These are phyloP conservation scores for Diaporthe citrichinensis DNA, from an alignment of 2,329 filamentous ascomycete genomes.

Conservation along the genomic window DNA sequence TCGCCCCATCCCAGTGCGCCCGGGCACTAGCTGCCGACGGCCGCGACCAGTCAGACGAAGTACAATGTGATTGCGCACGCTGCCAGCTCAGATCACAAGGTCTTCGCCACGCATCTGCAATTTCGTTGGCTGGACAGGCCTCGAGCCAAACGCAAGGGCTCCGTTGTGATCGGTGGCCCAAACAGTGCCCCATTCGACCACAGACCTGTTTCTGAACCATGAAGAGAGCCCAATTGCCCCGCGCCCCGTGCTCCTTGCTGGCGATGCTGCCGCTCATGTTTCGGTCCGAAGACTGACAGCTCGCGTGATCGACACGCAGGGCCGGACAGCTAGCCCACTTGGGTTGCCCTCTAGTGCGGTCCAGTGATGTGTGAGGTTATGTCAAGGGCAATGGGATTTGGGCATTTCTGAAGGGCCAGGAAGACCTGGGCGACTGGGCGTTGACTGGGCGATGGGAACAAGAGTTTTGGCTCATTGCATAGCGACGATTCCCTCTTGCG, in stretches of 20 bases:
- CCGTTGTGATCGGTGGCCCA: constrained; percentile 1
- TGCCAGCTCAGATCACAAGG: constrained; percentile 24
- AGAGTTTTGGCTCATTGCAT: constrained; percentile 8
- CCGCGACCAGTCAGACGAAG: constrained; percentile 19
- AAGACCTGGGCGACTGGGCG: constrained; percentile 5
- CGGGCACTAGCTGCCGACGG: constrained; percentile 29
- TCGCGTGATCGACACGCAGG: constrained; percentile 20
- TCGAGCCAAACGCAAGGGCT: constrained; percentile 1
- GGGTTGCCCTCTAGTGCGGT: not conserved
- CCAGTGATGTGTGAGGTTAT: not conserved
- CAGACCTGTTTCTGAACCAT: not conserved
- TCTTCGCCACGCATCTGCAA: constrained; percentile 4
- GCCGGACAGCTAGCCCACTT: constrained; percentile 21
- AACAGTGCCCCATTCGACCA: not conserved
- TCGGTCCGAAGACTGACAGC: constrained; percentile 30
- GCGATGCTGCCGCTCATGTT: constrained; percentile 16
- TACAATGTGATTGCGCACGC: not conserved
- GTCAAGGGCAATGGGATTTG: not conserved
- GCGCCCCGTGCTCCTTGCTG: not conserved
- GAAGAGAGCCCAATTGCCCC: not conserved
- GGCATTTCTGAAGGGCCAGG: not conserved
- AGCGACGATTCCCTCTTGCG: not conserved
- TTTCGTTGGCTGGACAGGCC: constrained; percentile 3
- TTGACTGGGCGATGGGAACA: constrained; percentile 1
- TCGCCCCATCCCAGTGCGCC: not conserved